Conservation (phyloP, 306 rosid species). For the Cicer bijugum region DNA sequence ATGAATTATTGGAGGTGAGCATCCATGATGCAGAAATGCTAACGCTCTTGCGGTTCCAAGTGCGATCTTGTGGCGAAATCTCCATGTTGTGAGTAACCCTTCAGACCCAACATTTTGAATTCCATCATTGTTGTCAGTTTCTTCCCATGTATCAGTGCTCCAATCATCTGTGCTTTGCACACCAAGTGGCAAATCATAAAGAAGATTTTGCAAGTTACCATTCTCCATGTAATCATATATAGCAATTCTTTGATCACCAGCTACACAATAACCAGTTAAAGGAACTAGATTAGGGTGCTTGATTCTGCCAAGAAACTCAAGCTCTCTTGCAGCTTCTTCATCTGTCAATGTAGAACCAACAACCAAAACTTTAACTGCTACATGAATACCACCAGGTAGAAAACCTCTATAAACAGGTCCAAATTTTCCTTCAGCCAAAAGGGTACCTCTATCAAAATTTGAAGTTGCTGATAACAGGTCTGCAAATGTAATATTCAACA, state of each 20-base stretch:
- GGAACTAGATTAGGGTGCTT: constrained; percentile 97
- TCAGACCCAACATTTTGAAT: constrained; percentile 82
- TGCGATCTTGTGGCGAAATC: constrained; percentile 89
- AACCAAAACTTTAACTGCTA: constrained; percentile 92
- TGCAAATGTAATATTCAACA: constrained; percentile 84
- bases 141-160: constrained; percentile 98
- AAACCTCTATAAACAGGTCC: constrained; percentile 97
- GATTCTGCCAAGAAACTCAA: constrained; percentile 93
- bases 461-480: constrained; percentile 94
- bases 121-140: constrained; percentile 59
- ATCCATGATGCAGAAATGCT: constrained; percentile 97
- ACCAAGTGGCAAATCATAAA: constrained; percentile 92
- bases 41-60: constrained; percentile 93
- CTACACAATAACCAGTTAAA: constrained; percentile 92
- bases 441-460: constrained; percentile 90
- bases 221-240: constrained; percentile 99
- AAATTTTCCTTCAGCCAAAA: constrained; percentile 97
- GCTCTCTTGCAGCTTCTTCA: constrained; percentile 89
- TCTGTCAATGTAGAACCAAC: constrained; percentile 93
- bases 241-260: constrained; percentile 96
- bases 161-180: constrained; percentile 87
- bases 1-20: constrained; percentile 94
- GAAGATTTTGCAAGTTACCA: constrained; percentile 93
- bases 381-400: constrained; percentile 87
- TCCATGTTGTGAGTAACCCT: constrained; percentile 82